Evolutionary conservation across 2,329 filamentous ascomycete genomes (phyloP).

Genomic region (Neophaeococcomyces mojaviensis): DNA sequence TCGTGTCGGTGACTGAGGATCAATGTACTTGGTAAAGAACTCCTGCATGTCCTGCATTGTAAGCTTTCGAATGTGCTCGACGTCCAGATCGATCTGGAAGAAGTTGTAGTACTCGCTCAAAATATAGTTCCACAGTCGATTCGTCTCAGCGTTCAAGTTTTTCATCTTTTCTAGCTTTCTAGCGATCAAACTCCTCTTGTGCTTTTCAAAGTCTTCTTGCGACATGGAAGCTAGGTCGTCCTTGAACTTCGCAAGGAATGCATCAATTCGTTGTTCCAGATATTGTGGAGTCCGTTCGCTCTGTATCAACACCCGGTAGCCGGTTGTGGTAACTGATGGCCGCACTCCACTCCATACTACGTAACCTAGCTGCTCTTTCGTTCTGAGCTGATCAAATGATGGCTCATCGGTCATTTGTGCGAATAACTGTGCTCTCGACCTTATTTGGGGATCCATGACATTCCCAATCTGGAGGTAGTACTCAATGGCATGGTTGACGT

Average conservation of each 20-base stretch:
- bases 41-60: constrained; percentile 72
- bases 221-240: constrained; percentile 66
- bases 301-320: constrained; percentile 85
- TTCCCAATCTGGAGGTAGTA: constrained; percentile 66
- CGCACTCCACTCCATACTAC: constrained; percentile 81
- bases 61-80: constrained; percentile 62
- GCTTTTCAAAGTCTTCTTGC: constrained; percentile 75
- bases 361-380: constrained; percentile 92
- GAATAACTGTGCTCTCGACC: constrained; percentile 72
- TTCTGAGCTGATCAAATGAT: constrained; percentile 86
- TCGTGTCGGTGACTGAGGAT: constrained; percentile 62
- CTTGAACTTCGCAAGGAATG: constrained; percentile 65
- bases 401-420: constrained; percentile 90
- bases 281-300: constrained; percentile 80
- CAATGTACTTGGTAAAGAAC: constrained; percentile 71
- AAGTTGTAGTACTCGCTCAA: constrained; percentile 84
- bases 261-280: constrained; percentile 78
- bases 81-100: constrained; percentile 71
- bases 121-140: constrained; percentile 78
- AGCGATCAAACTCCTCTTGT: constrained; percentile 83
- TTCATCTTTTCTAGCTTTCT: constrained; percentile 85
- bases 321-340: constrained; percentile 67
- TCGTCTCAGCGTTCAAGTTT: constrained; percentile 79
- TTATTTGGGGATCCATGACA: constrained; percentile 58
- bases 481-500: constrained; percentile 81